Conservation (phyloP, 2,329 filamentous ascomycete species). For the Akanthomyces uredinophilus region DNA sequence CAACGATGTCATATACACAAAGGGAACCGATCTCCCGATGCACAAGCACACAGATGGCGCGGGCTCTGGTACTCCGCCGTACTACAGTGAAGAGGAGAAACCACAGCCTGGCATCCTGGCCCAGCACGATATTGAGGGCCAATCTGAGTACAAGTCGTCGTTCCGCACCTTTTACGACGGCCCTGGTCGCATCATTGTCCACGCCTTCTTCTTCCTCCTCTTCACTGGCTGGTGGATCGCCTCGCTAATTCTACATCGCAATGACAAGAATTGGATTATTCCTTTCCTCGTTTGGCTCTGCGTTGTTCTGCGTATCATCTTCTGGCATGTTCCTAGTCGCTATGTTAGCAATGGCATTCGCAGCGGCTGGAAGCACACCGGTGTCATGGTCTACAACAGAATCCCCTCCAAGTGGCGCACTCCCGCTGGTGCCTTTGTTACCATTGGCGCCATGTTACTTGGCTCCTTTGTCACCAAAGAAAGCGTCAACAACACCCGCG, state of each 20-base stretch:
- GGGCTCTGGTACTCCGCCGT: conserved; percentile 25
- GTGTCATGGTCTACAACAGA: conserved; percentile 49
- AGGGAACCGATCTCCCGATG: conserved; percentile 19
- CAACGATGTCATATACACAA: conserved; percentile 43
- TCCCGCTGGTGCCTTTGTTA: conserved; percentile 55
- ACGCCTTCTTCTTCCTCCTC: conserved; percentile 40
- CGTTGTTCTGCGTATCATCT: conserved; percentile 68
- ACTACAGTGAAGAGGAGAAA: conserved; percentile 39
- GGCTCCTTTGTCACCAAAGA: conserved; percentile 72
- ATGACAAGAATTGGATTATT: conserved; percentile 74
- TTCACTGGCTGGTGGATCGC: conserved; percentile 70
- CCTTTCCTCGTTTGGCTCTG: conserved; percentile 77
- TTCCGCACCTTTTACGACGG: conserved; percentile 35
- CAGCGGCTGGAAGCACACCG: conserved; percentile 62
- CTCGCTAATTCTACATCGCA: conserved; percentile 63
- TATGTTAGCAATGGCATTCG: conserved; percentile 62
- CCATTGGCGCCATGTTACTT: conserved; percentile 69
- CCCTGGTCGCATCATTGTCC: conserved; percentile 40
- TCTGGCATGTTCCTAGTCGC: conserved; percentile 65
- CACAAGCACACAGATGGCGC: conserved; percentile 17
- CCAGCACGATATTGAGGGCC: conserved; percentile 22
- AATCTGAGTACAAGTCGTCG: conserved; percentile 19
- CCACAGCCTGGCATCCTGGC: conserved; percentile 27
- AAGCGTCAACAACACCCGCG: conserved; percentile 68
- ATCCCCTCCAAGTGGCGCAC: conserved; percentile 64